These are phyloP conservation scores for Groenewaldozyma auringiensis DNA, from an alignment of 1,139 yeast genomes.

Conservation along the genomic window DNA sequence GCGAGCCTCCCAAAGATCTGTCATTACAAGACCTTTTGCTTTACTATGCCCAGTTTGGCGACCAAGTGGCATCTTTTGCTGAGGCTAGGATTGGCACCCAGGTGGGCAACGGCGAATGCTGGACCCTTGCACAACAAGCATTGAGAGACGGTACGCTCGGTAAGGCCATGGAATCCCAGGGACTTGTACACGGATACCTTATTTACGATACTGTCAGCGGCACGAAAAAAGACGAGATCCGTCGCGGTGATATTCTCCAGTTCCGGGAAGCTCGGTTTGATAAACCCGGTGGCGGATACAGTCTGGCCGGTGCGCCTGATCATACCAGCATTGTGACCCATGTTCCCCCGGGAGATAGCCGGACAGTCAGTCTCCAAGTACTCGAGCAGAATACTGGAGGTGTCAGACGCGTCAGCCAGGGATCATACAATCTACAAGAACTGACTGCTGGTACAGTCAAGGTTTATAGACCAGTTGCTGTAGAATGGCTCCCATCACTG, in stretches of 20 bases:
- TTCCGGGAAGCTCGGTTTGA: slow-evolving; percentile 41
- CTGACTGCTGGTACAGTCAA: slow-evolving; percentile 43
- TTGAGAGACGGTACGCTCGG: slow-evolving; percentile 53
- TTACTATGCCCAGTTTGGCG: slow-evolving; percentile 31
- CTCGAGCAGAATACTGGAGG: slow-evolving; percentile 58
- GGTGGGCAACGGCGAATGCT: slow-evolving; percentile 70
- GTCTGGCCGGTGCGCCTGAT: slow-evolving; percentile 49
- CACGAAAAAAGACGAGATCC: slow-evolving; percentile 27
- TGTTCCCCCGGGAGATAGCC: slow-evolving; percentile 17
- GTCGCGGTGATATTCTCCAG: slow-evolving; percentile 43
- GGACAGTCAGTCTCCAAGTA: slow-evolving; percentile 32
- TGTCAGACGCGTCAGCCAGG: slow-evolving; percentile 41
- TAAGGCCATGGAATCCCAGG: slow-evolving; percentile 52
- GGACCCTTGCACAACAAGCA: slow-evolving; percentile 68
- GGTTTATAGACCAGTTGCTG: slow-evolving; percentile 50
- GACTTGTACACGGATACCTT: slow-evolving; percentile 52
- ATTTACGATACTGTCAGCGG: slow-evolving; percentile 33
- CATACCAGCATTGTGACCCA: slow-evolving; percentile 57
- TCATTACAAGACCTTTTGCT: slow-evolving; percentile 33
- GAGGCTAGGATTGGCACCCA: slow-evolving; percentile 46
- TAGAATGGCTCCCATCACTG: slow-evolving; percentile 35
- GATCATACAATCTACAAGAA: slow-evolving; percentile 38
- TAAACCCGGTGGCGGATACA: slow-evolving; percentile 18
- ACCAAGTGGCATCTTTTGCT: slow-evolving; percentile 54
- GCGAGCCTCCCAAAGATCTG: slow-evolving; percentile 48